Percentiles rank a stretch among this genome's conserved stretches.
phyloP scores from a whole-genome alignment of 805 yeast genomes.

The Candida parachauliodes region DNA sequence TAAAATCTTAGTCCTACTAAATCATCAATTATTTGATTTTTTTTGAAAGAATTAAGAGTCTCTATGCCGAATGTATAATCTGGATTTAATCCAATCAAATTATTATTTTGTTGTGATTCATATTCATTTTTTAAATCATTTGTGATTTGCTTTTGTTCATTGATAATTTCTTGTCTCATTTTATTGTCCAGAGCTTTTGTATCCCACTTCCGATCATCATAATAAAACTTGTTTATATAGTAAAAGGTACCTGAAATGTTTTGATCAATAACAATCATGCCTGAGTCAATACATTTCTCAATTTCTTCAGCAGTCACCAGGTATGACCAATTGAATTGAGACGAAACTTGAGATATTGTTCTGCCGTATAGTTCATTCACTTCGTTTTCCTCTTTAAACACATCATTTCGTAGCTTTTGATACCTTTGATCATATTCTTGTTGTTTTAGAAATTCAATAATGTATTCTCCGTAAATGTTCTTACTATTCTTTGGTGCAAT shows the following conservation, averaged over 20 bases:
- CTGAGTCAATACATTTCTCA: slow-evolving; percentile 52
- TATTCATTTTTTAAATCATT: slow-evolving; percentile 11
- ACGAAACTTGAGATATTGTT: slow-evolving; percentile 41
- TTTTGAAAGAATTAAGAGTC: not conserved
- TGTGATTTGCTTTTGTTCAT: slow-evolving; percentile 18
- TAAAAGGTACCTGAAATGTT: slow-evolving; percentile 64
- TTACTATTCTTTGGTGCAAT: slow-evolving; percentile 22
- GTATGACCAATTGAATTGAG: slow-evolving; percentile 60
- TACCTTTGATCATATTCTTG: slow-evolving; percentile 22
- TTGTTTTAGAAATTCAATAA: slow-evolving; percentile 19
- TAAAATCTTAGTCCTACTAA: slow-evolving; percentile 12
- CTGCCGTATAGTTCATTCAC: slow-evolving; percentile 23
- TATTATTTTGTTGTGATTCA: slow-evolving; percentile 9
- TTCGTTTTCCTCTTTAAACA: slow-evolving; percentile 14
- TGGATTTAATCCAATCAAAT: slow-evolving; percentile 14
- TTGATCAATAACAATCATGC: slow-evolving; percentile 62
- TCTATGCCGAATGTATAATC: slow-evolving; percentile 9
- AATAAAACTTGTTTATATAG: slow-evolving; percentile 44
- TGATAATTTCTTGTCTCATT: slow-evolving; percentile 13
- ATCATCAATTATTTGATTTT: slow-evolving; percentile 4
- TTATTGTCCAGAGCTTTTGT: slow-evolving; percentile 9
- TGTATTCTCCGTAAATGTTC: slow-evolving; percentile 26
- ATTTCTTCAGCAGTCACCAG: slow-evolving; percentile 64
- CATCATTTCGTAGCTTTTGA: slow-evolving; percentile 17
- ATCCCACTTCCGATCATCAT: slow-evolving; percentile 11